Percentiles rank a stretch among this genome's conserved stretches.
These are phyloP conservation scores for Blastobotrys muscicola DNA, from an alignment of 805 yeast genomes.

Conservation along the genomic window DNA sequence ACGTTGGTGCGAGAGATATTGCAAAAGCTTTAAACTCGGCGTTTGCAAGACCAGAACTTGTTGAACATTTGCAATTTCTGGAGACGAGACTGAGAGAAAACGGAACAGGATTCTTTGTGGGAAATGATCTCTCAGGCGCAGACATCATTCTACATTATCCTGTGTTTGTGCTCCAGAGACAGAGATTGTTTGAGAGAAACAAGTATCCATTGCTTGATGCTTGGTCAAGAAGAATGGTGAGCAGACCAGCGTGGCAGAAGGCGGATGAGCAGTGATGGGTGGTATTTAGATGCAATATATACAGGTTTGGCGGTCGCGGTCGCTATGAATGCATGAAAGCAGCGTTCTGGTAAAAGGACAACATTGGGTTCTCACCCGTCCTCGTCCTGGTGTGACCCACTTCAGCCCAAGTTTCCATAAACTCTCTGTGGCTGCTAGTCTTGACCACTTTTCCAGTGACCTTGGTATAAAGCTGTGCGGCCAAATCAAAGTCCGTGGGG, in stretches of 20 bases:
- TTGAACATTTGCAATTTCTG: constrained; percentile 31
- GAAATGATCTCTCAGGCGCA: constrained; percentile 49
- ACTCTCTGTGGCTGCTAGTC: constrained; percentile 52
- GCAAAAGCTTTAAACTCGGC: constrained; percentile 42
- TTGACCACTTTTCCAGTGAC: constrained; percentile 52
- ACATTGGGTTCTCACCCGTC: constrained; percentile 78
- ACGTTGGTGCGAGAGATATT: constrained; percentile 36
- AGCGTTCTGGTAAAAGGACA: constrained; percentile 67
- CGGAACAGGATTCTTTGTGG: constrained; percentile 47
- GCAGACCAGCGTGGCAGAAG: no score
- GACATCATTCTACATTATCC: constrained; percentile 52
- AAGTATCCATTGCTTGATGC: no score
- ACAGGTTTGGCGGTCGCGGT: no score
- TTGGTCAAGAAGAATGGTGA: no score
- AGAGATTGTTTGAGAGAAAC: no score
- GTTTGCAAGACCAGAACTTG: constrained; percentile 40
- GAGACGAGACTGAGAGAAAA: constrained; percentile 36
- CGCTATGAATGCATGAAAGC: constrained; percentile 39
- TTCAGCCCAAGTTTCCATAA: constrained; percentile 64
- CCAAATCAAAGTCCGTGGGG: constrained; percentile 64
- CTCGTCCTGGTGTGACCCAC: constrained; percentile 54
- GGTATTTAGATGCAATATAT: no score
- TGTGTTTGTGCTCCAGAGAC: no score
- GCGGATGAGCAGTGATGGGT: no score
- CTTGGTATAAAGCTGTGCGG: constrained; percentile 51